Base-by-base conservation (phyloP, 129 eudicot species). In the Artemisia tridentata region DNA sequence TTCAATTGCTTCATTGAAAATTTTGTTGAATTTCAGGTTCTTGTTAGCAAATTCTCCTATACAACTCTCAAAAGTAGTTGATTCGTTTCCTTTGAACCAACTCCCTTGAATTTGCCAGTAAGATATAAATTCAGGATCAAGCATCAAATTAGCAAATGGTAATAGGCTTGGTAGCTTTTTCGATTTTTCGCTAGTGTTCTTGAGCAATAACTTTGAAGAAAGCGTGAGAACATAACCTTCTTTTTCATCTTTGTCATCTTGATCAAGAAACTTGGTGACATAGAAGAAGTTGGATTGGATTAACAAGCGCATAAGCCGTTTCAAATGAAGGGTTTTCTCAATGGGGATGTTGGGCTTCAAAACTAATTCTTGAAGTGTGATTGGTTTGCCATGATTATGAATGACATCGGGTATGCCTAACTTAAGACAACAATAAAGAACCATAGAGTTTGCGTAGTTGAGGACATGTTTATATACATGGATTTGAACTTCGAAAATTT, bases 401-500 rank as follows among this genome's bases (percentile, higher is more conserved):
- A 84, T 48, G 47, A 71, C 25, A 25, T 84, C 74, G 0, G 88
- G 81, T 50, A 84, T 80, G 72, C 79, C 81, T 2, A 84, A 63
- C 19, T 84, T 78, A 65, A 84, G 68, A 20, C 85, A 82, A 66
- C 83, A 84, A 64, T 55, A 65, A 21, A 84, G 73, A 0, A 68
- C 68, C 85, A 81, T 75, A 9, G 84, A 81, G 51, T 52, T 81
- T 13, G 45, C 54, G 60, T 81, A 78, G 53, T 21, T 58, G 59
- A 78, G 52, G 8, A 23, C 13, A 11, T 84, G 80, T 21, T 46
- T 75, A 68, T 72, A 81, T 58, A 84, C 63, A 23, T 81, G 89
- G 49, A 80, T 48, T 68, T 78, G 84, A 73, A 84, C 89, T 63
- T 75, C 68, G 51, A 84, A 71, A 1, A 78, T 34, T 21, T 84